phyloP scores from a whole-genome alignment of 805 yeast genomes.

The Candida krabiensis region DNA sequence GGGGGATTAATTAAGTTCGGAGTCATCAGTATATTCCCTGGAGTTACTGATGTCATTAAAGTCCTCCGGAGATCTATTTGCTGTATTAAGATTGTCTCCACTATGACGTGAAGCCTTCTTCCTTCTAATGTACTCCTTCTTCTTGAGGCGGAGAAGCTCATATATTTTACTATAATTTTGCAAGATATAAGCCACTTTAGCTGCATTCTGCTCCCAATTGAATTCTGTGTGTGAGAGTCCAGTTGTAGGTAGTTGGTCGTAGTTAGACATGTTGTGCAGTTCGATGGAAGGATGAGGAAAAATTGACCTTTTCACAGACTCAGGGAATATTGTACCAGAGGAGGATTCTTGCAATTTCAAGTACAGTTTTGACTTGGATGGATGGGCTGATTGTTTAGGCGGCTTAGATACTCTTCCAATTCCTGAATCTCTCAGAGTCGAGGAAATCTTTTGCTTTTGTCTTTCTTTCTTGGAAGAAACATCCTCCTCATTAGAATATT shows the following conservation, averaged over 20 bases:
- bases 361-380: constrained; percentile 1
- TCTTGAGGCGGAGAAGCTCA: constrained; percentile 9
- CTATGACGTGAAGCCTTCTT: neutral
- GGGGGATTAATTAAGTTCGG: constrained; percentile 6
- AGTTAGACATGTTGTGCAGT: constrained; percentile 4
- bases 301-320: constrained; percentile 1
- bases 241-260: neutral
- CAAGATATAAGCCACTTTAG: constrained; percentile 11
- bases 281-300: constrained; percentile 6
- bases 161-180: constrained; percentile 16
- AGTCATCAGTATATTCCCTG: constrained; percentile 3
- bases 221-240: constrained; percentile 4
- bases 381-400: constrained; percentile 1
- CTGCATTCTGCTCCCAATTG: constrained; percentile 11
- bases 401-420: constrained; percentile 1
- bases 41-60: constrained; percentile 1
- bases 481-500: neutral
- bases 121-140: constrained; percentile 8
- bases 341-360: neutral
- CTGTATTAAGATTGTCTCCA: neutral
- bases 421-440: neutral
- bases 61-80: neutral
- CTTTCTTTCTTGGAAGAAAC: neutral
- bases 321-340: constrained; percentile 1
- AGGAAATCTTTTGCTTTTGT: neutral